These are phyloP conservation scores for Boletus semigastroideus DNA, from an alignment of 1,284 basidiomycete genomes.

Conservation along the genomic window DNA sequence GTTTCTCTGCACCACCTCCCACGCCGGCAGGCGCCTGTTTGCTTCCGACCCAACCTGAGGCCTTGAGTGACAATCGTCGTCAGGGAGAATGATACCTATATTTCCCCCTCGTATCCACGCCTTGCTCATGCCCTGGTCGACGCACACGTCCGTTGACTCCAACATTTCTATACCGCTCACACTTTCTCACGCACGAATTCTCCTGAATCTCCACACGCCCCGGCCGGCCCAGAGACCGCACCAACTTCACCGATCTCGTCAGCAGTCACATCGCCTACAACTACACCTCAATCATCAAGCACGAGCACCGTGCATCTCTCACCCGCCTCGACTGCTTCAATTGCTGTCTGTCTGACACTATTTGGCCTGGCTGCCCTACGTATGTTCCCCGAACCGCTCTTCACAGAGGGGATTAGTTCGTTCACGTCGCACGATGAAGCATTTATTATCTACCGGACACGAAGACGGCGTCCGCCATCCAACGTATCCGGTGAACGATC, in stretches of 20 bases:
- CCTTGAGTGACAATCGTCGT: slow-evolving; percentile 10
- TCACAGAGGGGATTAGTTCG: not conserved
- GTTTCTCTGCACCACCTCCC: too few species aligned
- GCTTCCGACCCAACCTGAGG: too few species aligned
- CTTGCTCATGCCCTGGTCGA: not conserved
- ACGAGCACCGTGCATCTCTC: slow-evolving; percentile 1
- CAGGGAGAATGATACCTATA: slow-evolving; percentile 15
- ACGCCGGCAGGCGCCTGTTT: too few species aligned
- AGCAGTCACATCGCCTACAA: not conserved
- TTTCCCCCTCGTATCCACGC: not conserved
- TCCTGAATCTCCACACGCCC: not conserved
- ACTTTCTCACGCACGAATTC: slow-evolving; percentile 8
- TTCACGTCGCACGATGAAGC: slow-evolving; percentile 10
- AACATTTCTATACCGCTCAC: not conserved
- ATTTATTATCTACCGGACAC: slow-evolving; percentile 9
- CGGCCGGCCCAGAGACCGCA: slow-evolving; percentile 10
- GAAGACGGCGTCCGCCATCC: slow-evolving; percentile 4
- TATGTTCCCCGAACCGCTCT: slow-evolving; percentile 12
- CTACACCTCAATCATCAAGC: not conserved
- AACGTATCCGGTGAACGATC: slow-evolving; percentile 3
- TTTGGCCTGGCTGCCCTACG: slow-evolving; percentile 19
- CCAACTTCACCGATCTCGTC: not conserved
- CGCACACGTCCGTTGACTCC: not conserved
- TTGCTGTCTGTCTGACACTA: slow-evolving; percentile 16
- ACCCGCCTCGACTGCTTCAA: not conserved